A percentile compares a stretch with the other conserved stretches of the same genome.
Conservation (phyloP, 768 basidiomycete species). For the Russula abietina region DNA sequence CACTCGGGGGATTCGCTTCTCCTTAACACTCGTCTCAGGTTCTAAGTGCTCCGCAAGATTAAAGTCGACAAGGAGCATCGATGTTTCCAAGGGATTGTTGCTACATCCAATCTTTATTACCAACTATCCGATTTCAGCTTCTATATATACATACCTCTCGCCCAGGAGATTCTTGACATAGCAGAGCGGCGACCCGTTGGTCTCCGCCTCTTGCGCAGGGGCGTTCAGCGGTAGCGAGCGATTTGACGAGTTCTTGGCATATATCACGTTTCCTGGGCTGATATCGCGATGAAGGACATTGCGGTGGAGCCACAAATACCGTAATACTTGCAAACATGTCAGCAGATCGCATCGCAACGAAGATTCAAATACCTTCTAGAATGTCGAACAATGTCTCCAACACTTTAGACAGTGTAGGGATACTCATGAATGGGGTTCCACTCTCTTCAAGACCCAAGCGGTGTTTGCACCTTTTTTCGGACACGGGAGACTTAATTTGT, state of each 20-base stretch:
- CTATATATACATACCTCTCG: neutral
- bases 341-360: too few relatives aligned
- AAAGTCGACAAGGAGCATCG: conserved; percentile 12
- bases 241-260: neutral
- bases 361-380: too few relatives aligned
- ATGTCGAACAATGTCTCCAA: too few relatives aligned
- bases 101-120: conserved; percentile 7
- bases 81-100: neutral
- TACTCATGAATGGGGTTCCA: too few relatives aligned
- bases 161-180: conserved; percentile 3
- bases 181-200: neutral
- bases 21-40: neutral
- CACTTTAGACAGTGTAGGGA: too few relatives aligned
- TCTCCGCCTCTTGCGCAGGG: neutral
- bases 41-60: neutral
- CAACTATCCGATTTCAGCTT: conserved; percentile 6
- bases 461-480: too few relatives aligned
- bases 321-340: too few relatives aligned
- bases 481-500: neutral
- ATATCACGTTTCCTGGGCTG: neutral
- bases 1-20: neutral
- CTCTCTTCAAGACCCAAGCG: too few relatives aligned
- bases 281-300: too few relatives aligned
- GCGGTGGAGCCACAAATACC: too few relatives aligned
- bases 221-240: neutral